Conservation (phyloP, 345 rosid genomes). For the Syzygium aromaticum region DNA sequence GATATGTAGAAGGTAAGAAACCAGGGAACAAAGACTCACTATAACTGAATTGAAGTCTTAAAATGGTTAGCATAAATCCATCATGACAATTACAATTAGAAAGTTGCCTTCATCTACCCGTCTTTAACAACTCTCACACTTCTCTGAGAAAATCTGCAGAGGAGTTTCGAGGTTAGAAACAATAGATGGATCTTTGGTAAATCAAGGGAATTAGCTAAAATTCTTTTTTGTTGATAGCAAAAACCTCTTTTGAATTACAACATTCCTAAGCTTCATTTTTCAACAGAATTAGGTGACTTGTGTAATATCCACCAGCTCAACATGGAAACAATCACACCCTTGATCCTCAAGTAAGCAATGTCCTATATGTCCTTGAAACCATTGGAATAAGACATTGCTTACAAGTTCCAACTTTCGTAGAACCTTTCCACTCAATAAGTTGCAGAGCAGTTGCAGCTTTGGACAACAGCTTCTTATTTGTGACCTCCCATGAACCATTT, state of each 20-base stretch:
- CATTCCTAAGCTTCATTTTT: not conserved
- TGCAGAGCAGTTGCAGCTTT: not conserved
- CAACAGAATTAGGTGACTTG: not conserved
- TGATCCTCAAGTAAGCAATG: not conserved
- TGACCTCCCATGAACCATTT: not conserved
- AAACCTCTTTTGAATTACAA: not conserved
- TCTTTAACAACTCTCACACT: not conserved
- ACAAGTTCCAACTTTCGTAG: not conserved
- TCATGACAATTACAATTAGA: not conserved
- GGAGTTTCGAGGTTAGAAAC: not conserved
- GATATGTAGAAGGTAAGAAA: not conserved
- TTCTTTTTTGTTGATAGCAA: not conserved
- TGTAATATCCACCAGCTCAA: not conserved
- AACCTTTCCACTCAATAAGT: not conserved
- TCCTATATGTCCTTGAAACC: not conserved
- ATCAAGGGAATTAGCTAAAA: not conserved
- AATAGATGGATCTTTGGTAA: not conserved
- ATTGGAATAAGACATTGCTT: not conserved
- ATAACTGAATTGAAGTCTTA: not conserved
- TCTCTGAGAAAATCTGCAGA: not conserved
- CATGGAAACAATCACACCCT: not conserved
- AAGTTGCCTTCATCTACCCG: not conserved
- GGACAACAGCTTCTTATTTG: not conserved
- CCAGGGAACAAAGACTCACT: not conserved
- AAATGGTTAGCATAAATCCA: not conserved